Conservation (phyloP, 129 eudicot genomes). For the Ambrosia trifida region DNA sequence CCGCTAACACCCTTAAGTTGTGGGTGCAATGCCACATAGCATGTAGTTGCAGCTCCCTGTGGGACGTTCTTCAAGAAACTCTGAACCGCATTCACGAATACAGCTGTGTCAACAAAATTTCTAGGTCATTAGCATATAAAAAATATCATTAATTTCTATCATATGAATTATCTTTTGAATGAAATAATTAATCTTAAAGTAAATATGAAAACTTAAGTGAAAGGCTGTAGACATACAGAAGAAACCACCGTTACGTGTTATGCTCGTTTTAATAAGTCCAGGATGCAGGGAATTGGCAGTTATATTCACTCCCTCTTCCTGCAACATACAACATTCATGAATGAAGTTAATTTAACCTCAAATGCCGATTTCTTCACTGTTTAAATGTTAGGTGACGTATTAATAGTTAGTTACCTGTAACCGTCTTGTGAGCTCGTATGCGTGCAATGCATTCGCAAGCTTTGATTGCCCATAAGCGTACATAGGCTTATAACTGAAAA, state of each 20-base stretch:
- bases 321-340: neutral
- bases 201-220: constrained; percentile 1
- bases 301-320: constrained; percentile 66
- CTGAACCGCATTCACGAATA: constrained; percentile 31
- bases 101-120: constrained; percentile 26
- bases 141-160: constrained; percentile 1
- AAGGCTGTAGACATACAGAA: constrained; percentile 27
- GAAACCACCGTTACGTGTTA: constrained; percentile 46
- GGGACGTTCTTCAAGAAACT: constrained; percentile 58
- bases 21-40: constrained; percentile 83
- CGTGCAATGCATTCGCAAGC: constrained; percentile 76
- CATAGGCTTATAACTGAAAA: constrained; percentile 56
- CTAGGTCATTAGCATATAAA: constrained; percentile 11
- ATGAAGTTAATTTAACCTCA: neutral
- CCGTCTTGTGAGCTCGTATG: constrained; percentile 69
- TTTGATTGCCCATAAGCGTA: constrained; percentile 92
- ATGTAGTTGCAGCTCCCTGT: constrained; percentile 93
- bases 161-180: neutral
- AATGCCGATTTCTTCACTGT: neutral
- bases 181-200: neutral
- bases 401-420: constrained; percentile 34
- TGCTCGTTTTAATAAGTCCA: constrained; percentile 57
- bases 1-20: constrained; percentile 73
- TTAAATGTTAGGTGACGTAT: neutral
- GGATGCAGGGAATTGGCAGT: constrained; percentile 73